Base-by-base conservation (phyloP, 495 filamentous ascomycete species). In the Penicillium atrosanguineum region DNA sequence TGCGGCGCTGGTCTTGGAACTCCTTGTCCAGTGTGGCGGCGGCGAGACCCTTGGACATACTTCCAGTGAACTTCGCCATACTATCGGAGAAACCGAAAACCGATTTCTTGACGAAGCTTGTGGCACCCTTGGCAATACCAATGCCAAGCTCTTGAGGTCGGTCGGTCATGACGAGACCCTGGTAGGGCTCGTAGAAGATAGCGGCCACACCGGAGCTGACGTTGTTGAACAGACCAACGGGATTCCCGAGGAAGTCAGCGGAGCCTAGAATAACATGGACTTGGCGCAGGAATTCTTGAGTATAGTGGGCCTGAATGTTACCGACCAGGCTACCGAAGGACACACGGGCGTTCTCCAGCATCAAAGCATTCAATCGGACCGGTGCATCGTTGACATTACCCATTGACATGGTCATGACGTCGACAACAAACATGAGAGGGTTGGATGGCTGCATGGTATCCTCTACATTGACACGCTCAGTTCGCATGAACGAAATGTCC, bases 171-270 rank as follows among this genome's bases (percentile, higher is more conserved):
- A 97, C 93, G 50, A 98, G 80, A 23, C 94, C 94, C 76, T 98
- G 94, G 67, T 97, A 97, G 18, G 94, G 94, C 66, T 97, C 94
- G 72, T 98, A 98, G 77, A 98, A 98, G 61, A 98, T 96, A 61
- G 95, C 94, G 19, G 89, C 89, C 31, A 98, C 89, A 46, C 94
- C 94, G 36, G 94, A 97, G 69, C 90, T 95, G 73, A 98, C 86
- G 60, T 93, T 98, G 74, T 95, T 97, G 82, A 98, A 98, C 37
- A 98, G 78, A 37, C 94, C 94, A 37, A 98, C 94, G 0, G 94
- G 94, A 64, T 98, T 98, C 31, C 94, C 94, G n/a, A 98, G 78
- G 80, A 98, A 96, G 71, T 98, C 94, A 7, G 94, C 94, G 12
- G 93, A 97, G 23, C 94, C 94, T 52, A 98, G 79, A 56, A 98